Evolutionary conservation across 345 rosid species (phyloP).

Genomic region (Limnanthes douglasii): DNA sequence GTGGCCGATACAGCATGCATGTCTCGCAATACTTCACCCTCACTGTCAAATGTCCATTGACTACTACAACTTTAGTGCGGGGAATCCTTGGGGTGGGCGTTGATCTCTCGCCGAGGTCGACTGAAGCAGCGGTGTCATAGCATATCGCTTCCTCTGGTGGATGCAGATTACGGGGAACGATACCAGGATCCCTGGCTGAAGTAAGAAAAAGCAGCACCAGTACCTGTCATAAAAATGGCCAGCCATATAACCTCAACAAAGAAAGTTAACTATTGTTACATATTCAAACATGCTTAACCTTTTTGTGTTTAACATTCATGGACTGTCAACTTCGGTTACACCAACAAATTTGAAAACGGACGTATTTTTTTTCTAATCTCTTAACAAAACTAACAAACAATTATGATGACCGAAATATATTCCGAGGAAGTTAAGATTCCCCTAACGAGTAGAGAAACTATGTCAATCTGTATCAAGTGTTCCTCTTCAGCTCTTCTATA

Average conservation of each 20-base stretch:
- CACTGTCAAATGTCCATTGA: slow-evolving; percentile 18
- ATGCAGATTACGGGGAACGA: slow-evolving; percentile 31
- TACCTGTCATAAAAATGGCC: slow-evolving; percentile 19
- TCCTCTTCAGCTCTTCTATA: background rate
- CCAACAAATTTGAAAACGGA: too few species aligned
- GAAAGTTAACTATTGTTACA: too few species aligned
- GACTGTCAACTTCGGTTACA: too few species aligned
- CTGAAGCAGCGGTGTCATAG: slow-evolving; percentile 15
- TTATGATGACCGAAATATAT: too few species aligned
- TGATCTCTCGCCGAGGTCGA: slow-evolving; percentile 16
- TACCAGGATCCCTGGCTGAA: slow-evolving; percentile 35
- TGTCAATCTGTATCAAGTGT: background rate
- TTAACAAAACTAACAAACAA: too few species aligned
- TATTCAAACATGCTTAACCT: too few species aligned
- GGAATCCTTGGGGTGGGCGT: slow-evolving; percentile 25
- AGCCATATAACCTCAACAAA: too few species aligned
- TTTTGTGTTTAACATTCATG: too few species aligned
- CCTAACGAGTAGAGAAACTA: too few species aligned
- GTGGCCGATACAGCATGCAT: slow-evolving; percentile 42
- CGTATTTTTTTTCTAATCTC: too few species aligned
- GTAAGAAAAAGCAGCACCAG: slow-evolving; percentile 31
- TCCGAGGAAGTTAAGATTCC: too few species aligned
- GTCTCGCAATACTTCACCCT: slow-evolving; percentile 36
- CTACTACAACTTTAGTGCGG: slow-evolving; percentile 19
- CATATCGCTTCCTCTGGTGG: slow-evolving; percentile 31